Percentiles rank a stretch among this genome's conserved stretches.
These are phyloP conservation scores for Lentinus tigrinus DNA, from an alignment of 768 basidiomycete genomes.

Conservation along the genomic window DNA sequence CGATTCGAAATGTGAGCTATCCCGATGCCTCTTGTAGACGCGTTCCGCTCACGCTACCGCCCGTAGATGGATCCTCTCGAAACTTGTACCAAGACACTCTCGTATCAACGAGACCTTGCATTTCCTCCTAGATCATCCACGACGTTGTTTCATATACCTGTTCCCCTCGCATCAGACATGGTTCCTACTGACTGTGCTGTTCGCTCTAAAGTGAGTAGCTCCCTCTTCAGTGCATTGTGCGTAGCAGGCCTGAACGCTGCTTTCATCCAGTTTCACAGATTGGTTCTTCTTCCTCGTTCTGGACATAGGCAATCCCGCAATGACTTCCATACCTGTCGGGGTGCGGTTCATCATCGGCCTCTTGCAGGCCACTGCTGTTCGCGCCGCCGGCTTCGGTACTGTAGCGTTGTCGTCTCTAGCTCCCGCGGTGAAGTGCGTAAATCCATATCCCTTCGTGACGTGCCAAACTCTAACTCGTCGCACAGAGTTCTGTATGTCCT, in stretches of 20 bases:
- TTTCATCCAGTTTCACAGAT: conserved; percentile 59
- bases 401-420: conserved; percentile 73
- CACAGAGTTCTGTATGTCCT: conserved; percentile 78
- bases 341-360: conserved; percentile 71
- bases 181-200: conserved; percentile 74
- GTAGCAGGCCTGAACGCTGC: background rate
- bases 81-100: conserved; percentile 57
- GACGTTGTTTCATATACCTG: conserved; percentile 86
- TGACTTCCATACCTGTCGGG: conserved; percentile 68
- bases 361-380: conserved; percentile 77
- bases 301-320: conserved; percentile 75
- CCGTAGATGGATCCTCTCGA: conserved; percentile 70
- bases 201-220: conserved; percentile 64
- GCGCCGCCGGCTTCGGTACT: conserved; percentile 85
- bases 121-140: conserved; percentile 93
- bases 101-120: conserved; percentile 75
- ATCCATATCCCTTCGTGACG: conserved; percentile 19
- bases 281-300: conserved; percentile 89
- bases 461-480: background rate
- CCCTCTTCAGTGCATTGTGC: background rate
- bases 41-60: background rate
- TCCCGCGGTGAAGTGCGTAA: conserved; percentile 76
- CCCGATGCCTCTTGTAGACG: background rate
- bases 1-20: conserved; percentile 43
- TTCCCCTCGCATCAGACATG: conserved; percentile 95